Conservation (phyloP, 106 monocot genomes). For the Chionographis japonica region DNA sequence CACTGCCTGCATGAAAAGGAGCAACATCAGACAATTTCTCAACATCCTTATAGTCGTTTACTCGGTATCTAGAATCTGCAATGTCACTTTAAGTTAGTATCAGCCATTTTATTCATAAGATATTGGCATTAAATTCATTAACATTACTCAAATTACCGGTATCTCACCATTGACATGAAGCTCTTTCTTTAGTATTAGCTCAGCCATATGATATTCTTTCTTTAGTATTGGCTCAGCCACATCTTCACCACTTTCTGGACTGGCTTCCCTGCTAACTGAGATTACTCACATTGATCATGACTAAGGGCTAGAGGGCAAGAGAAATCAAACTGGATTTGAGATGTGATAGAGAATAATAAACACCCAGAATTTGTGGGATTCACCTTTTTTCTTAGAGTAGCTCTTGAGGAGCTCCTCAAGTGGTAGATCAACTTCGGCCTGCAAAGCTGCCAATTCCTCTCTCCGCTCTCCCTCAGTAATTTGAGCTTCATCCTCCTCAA, state of each 20-base stretch:
- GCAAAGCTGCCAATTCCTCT: conserved; percentile 76
- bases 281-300: conserved; percentile 44
- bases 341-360: background rate
- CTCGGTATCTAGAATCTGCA: conserved; percentile 48
- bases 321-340: conserved; percentile 3
- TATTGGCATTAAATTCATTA: background rate
- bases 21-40: conserved; percentile 10
- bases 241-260: conserved; percentile 40
- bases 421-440: conserved; percentile 84
- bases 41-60: conserved; percentile 37
- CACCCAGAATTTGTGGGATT: conserved; percentile 4
- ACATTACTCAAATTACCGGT: conserved; percentile 35
- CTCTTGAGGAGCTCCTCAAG: conserved; percentile 70
- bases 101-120: conserved; percentile 13
- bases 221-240: conserved; percentile 15
- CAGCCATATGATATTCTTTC: conserved; percentile 31
- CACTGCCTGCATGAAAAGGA: conserved; percentile 15
- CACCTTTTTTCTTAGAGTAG: conserved; percentile 45
- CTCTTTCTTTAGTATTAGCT: conserved; percentile 14
- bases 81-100: conserved; percentile 29
- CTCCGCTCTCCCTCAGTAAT: conserved; percentile 74
- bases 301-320: conserved; percentile 9
- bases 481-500: conserved; percentile 85
- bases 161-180: conserved; percentile 60
- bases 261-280: conserved; percentile 80